Evolutionary conservation across 352 stramenopile genomes (phyloP).

Genomic region (Blastocystis sp.): DNA sequence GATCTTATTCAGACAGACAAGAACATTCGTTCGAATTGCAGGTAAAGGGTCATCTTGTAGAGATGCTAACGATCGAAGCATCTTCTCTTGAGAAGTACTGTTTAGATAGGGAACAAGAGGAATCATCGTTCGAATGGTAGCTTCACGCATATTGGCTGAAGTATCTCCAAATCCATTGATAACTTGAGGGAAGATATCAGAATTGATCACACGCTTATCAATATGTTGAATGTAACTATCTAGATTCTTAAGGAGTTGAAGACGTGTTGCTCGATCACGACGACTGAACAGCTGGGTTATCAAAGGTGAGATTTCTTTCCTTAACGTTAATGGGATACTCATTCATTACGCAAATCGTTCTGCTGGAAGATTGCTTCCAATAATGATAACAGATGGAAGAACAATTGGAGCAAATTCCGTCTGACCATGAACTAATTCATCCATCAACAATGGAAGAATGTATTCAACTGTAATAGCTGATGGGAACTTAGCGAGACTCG

Average conservation of each 20-base stretch:
- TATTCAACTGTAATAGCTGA: conserved; percentile 55
- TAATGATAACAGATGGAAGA: conserved; percentile 51
- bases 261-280: conserved; percentile 44
- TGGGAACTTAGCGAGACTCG: conserved; percentile 24
- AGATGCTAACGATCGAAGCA: background rate
- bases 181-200: conserved; percentile 49
- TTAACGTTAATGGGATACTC: background rate
- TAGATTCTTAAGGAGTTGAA: conserved; percentile 59
- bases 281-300: conserved; percentile 55
- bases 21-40: conserved; percentile 47
- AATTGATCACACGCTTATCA: conserved; percentile 38
- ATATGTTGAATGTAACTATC: conserved; percentile 58
- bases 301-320: conserved; percentile 45
- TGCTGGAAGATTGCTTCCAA: conserved; percentile 1
- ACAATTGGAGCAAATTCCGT: conserved; percentile 47
- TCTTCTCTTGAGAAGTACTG: conserved; percentile 24
- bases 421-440: conserved; percentile 60
- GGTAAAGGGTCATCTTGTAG: conserved; percentile 59
- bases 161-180: conserved; percentile 38
- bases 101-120: conserved; percentile 10
- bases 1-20: conserved; percentile 56
- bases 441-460: conserved; percentile 54
- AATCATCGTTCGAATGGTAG: conserved; percentile 57
- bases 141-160: conserved; percentile 50
- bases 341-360: conserved; percentile 31